Evolutionary conservation across 192 early-diverging fungal genomes (phyloP), one percentile per base, ranked within the genome.

Genomic region (Phycomyces nitens): DNA sequence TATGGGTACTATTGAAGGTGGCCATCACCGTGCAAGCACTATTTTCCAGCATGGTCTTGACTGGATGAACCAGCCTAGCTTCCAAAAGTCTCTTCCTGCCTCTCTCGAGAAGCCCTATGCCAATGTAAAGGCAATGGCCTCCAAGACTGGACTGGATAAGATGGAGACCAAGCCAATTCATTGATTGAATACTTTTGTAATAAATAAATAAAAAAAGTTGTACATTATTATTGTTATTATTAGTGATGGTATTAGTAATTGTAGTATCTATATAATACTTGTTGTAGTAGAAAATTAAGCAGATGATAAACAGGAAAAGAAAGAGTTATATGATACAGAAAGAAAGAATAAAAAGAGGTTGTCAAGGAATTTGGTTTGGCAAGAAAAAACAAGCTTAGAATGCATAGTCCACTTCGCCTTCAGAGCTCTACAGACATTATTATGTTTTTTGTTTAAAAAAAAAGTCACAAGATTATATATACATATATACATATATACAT

Each of bases 21-120:
- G 79, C 3, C 62, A 74, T 22, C 72, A 74, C 62, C 79, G 79
- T 42, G 79, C 77, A 12, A 47, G 58, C 20, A 78, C 65, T 38
- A 76, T 81, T 39, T 69, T 81, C 40, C 79, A 81, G 29, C 79
- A 81, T 64, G 79, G 79, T 20, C 55, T 81, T 27, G 74, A 62
- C 5, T 81, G 79, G 79, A 79, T 81, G 75, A 44, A 65, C 10
- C 56, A 62, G 3, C 73, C 76, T 42, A 34, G 56, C 0, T 81
- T 81, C 61, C 51, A 63, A 23, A 22, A 69, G 27, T 79, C 73
- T 1, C 58, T 81, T 0, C 73, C 77, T 41, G 56, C 34, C 11
- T 70, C 72, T 10, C 41, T 77, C 40, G 53, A 64, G 15, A 66
- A 55, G 18, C 63, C 77, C 16, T 75, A 70, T 49, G 63, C 61